Evolutionary conservation across 192 early-diverging fungal genomes (phyloP).

Genomic region (Backusella liffmaniae): DNA sequence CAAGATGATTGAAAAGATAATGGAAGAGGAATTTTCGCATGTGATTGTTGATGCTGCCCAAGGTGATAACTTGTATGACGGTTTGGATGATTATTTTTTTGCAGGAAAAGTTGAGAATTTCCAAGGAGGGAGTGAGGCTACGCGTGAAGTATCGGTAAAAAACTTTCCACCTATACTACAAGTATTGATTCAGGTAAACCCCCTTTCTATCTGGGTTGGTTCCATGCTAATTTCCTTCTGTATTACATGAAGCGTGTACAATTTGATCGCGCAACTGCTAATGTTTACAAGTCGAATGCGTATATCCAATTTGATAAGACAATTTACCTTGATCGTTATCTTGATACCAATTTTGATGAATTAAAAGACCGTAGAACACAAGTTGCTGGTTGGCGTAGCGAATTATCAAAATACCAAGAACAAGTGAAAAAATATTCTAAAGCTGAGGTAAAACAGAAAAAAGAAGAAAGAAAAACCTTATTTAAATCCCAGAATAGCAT

Average conservation of each 20-base stretch:
- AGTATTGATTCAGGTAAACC: conserved; percentile 57
- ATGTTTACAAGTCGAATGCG: conserved; percentile 69
- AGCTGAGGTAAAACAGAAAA: conserved; percentile 11
- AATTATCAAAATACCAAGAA: conserved; percentile 31
- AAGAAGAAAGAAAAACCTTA: background rate
- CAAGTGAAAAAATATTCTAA: conserved; percentile 27
- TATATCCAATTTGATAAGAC: conserved; percentile 59
- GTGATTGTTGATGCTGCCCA: conserved; percentile 48
- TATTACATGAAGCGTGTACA: conserved; percentile 51
- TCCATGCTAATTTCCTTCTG: background rate
- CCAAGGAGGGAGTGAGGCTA: conserved; percentile 30
- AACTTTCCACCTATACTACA: conserved; percentile 68
- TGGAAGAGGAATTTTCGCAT: conserved; percentile 49
- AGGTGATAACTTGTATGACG: conserved; percentile 50
- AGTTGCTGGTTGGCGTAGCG: conserved; percentile 29
- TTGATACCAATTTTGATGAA: conserved; percentile 35
- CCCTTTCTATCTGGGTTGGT: background rate
- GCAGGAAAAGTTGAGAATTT: conserved; percentile 35
- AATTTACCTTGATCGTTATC: conserved; percentile 61
- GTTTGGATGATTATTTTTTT: conserved; percentile 60
- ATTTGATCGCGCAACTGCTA: conserved; percentile 55
- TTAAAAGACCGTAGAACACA: conserved; percentile 21
- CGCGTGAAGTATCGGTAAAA: conserved; percentile 46
- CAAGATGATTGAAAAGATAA: conserved; percentile 29
- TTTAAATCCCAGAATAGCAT: background rate